Base-by-base conservation (phyloP, 225 moss, liverwort and hornwort species). In the Climacium dendroides region DNA sequence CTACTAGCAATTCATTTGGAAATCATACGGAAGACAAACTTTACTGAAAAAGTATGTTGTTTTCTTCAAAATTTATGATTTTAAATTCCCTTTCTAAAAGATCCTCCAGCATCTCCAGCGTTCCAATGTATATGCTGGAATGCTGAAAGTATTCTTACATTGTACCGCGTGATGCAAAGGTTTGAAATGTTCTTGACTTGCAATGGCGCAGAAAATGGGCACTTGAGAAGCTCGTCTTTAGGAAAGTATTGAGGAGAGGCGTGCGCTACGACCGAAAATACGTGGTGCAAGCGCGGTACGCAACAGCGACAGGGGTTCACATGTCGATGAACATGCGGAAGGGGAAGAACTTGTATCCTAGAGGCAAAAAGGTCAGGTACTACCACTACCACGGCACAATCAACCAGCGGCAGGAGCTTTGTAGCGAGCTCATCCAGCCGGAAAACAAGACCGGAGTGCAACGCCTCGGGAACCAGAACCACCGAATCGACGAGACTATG, bases 381-480 rank as follows among this genome's bases (percentile, higher is more conserved):
- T 95, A 91, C 86, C 95, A 95, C 84, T 95, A 91, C 83, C 95
- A 95, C 61, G 92, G 91, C 75, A 85, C 93, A 18, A 91, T 95
- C 54, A 88, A 91, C 86, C 90, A 92, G 53, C 87, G 93, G 57
- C 41, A 35, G 74, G 93, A 95, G 83, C 84, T 93, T 24, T 93
- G 93, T 61, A 82, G 30, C 13, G 78, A n/a, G 7, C 72, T 92
- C 35, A 78, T 92, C 13, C 85, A 13, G 35, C 90, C 90, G 35
- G 84, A 72, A 30, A 91, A 94, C 84, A 91, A 87, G 81, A 90
- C 93, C 17, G 80, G 6, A 3, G 87, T 89, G 82, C 89, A 85
- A 79, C 85, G 45, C 52, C 0, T 47, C n/a, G 43, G 47, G 28
- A 53, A 65, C 7, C 74, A 66, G 3, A 54, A 81, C 71, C 89